Percentiles rank a stretch among this genome's conserved stretches.
phyloP scores from a whole-genome alignment of 495 filamentous ascomycete species.

The Elasticomyces elasticus region DNA sequence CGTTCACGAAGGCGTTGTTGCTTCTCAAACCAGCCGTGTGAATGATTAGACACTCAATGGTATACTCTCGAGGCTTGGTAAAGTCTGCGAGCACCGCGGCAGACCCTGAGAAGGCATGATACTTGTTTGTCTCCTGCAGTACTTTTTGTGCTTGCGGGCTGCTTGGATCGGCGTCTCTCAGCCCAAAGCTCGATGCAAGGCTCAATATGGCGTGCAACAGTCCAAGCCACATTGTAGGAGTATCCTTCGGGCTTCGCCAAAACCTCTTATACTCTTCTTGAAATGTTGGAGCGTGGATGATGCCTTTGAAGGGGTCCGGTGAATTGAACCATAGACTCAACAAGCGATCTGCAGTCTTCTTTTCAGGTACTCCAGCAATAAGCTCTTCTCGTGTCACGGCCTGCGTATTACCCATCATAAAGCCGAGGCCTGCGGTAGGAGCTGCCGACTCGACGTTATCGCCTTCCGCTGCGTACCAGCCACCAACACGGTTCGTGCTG shows the following conservation, averaged over 20 bases:
- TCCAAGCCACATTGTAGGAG: conserved; percentile 30
- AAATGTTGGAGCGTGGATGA: conserved; percentile 32
- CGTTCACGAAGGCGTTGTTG: conserved; percentile 25
- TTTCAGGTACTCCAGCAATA: conserved; percentile 27
- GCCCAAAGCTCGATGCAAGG: conserved; percentile 21
- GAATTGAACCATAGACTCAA: conserved; percentile 33
- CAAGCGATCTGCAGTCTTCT: conserved; percentile 28
- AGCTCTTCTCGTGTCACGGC: conserved; percentile 22
- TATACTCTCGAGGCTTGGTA: conserved; percentile 28
- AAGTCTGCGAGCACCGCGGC: conserved; percentile 29
- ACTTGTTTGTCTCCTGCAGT: conserved; percentile 22
- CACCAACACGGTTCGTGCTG: neutral
- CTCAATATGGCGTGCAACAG: conserved; percentile 29
- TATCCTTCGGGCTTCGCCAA: conserved; percentile 26
- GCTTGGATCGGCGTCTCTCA: conserved; percentile 9
- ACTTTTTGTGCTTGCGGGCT: conserved; percentile 9
- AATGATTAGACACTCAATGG: conserved; percentile 29
- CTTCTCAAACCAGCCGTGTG: conserved; percentile 25
- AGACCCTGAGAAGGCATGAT: conserved; percentile 26
- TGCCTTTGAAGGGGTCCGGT: conserved; percentile 17
- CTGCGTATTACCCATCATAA: conserved; percentile 23
- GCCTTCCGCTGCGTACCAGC: conserved; percentile 3
- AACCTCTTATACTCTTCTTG: conserved; percentile 33
- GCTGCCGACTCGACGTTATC: neutral
- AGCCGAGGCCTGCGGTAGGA: conserved; percentile 31